Base-by-base conservation (phyloP, 208 protist species). In the Porcisia hertigi region DNA sequence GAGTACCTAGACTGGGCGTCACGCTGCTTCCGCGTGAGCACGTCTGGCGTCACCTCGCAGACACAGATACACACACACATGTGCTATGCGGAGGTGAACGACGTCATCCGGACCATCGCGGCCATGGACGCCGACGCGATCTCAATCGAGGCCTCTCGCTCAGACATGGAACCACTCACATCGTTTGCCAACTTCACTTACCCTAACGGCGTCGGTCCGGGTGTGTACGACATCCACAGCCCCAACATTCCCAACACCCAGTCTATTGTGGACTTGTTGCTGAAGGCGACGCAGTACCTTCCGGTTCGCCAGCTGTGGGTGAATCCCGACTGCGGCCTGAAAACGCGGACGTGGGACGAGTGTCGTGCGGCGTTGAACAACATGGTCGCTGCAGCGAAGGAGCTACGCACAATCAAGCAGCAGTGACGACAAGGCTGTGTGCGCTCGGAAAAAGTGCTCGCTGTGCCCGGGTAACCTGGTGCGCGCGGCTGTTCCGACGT, bases 221-320 rank as follows among this genome's bases (percentile, higher is more conserved):
- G 94, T 65, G 89, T 98, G 30, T 98, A 97, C 75, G 94, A 98
- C 81, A 96, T 97, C 63, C 94, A 98, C 83, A 93, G 86, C 23
- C 94, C 94, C 53, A 86, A 88, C 78, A 86, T 98, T 52, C 94
- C 94, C 58, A 86, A 73, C 8, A 79, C 85, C 43, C 86, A 94
- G 55, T 74, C 88, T 45, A 96, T 98, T 71, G 82, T 93, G 54
- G 53, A 87, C 30, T 79, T 89, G 63, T 77, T 97, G 47, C 75
- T 85, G 58, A 86, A 86, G 74, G 88, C 88, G 12, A 59, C 88
- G 34, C 73, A 86, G 74, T 63, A 90, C 52, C 69, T 91, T 16
- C 77, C 79, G 39, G 70, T 80, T 9, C 55, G 80, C 14, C 86
- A 86, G 41, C 70, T 97, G 16, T 96, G 91, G 92, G 85, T 96